These are phyloP conservation scores for Ascochyta koolunga DNA, from an alignment of 2,329 filamentous ascomycete genomes.

Conservation along the genomic window DNA sequence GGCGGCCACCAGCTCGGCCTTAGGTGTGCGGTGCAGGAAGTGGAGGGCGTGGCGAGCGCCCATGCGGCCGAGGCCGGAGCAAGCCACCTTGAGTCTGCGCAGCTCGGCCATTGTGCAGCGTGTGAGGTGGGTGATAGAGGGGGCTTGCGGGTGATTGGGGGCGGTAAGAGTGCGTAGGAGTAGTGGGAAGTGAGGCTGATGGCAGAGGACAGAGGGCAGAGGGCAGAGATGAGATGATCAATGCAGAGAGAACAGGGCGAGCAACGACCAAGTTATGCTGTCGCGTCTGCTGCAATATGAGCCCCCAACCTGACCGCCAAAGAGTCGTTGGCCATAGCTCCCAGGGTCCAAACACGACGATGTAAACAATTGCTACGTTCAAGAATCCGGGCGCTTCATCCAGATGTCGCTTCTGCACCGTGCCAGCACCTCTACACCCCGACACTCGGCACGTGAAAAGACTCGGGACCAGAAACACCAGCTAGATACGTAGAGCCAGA, in stretches of 20 bases:
- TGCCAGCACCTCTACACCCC: not conserved
- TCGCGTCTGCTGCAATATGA: not conserved
- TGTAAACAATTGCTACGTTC: not conserved
- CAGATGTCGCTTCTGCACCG: conserved; percentile 3
- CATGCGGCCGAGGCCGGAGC: conserved; percentile 58
- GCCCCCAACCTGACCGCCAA: conserved; percentile 1
- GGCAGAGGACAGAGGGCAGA: too few species aligned
- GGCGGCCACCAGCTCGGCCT: conserved; percentile 55
- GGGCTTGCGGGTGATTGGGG: too few species aligned
- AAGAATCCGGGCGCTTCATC: conserved; percentile 1
- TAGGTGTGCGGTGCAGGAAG: conserved; percentile 54
- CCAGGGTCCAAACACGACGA: conserved; percentile 2
- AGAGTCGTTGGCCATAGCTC: conserved; percentile 30
- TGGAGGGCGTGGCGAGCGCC: conserved; percentile 56
- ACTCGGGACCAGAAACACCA: conserved; percentile 4
- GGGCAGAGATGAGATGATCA: not conserved
- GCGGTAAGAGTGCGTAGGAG: too few species aligned
- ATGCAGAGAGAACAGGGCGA: conserved; percentile 3
- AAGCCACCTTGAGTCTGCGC: conserved; percentile 53
- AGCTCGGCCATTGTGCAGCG: conserved; percentile 38
- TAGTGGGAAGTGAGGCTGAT: too few species aligned
- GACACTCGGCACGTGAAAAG: conserved; percentile 1
- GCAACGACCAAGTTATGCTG: conserved; percentile 2
- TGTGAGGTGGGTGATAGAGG: too few species aligned
- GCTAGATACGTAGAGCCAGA: conserved; percentile 1